A percentile compares a stretch with the other conserved stretches of the same genome.
These are phyloP conservation scores for Aureobasidium namibiae DNA, from an alignment of 2,329 filamentous ascomycete species.

Conservation along the genomic window DNA sequence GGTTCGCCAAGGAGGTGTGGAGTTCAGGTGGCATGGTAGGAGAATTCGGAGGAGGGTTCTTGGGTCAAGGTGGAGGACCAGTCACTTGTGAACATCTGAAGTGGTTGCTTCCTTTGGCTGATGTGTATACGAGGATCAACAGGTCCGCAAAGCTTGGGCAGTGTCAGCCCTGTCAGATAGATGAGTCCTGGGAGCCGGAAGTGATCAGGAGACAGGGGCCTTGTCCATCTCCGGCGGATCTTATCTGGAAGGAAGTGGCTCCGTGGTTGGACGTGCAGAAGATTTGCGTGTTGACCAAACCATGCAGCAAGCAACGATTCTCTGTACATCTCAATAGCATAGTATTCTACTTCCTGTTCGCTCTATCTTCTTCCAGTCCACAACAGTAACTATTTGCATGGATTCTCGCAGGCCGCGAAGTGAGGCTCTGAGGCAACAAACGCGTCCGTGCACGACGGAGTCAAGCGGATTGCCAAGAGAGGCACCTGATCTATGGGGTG, in stretches of 20 bases:
- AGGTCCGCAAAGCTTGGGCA: background rate
- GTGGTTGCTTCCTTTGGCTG: background rate
- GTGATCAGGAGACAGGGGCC: background rate
- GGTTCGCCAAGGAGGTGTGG: background rate
- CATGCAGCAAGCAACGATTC: background rate
- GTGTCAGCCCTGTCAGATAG: constrained; percentile 1
- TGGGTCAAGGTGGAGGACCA: background rate
- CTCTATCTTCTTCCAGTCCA: background rate
- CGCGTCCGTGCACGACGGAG: background rate
- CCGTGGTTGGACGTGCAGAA: background rate
- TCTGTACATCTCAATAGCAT: too few species aligned
- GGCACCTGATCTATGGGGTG: background rate
- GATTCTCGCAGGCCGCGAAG: too few species aligned
- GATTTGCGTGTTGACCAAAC: background rate
- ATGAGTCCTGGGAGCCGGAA: background rate
- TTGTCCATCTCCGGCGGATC: background rate
- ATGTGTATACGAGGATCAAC: background rate
- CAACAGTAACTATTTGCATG: background rate
- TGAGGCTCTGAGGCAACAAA: background rate
- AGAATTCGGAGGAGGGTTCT: background rate
- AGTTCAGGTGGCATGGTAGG: background rate
- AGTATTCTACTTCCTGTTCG: too few species aligned
- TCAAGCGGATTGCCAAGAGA: background rate
- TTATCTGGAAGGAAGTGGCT: background rate
- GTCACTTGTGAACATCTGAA: background rate